Evolutionary conservation across 2,329 filamentous ascomycete species (phyloP), one percentile per base, ranked within the genome.

Genomic region (Alternaria sp.): DNA sequence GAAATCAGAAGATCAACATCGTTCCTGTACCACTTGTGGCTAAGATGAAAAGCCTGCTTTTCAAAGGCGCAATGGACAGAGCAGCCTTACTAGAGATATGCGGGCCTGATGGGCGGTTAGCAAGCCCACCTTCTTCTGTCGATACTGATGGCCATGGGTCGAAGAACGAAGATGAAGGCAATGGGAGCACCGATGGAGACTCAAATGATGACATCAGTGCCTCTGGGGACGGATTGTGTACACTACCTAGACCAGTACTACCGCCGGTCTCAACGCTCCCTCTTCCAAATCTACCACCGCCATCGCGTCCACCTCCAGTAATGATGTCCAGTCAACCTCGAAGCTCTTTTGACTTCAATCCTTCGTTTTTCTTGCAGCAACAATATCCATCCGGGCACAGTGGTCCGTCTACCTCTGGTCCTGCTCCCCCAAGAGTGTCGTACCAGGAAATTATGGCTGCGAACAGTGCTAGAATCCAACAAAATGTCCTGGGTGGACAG

Each of bases 1-100:
- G 41, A 3, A 44, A 59, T 5, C 51, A 64, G 8, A 61, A 16
- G n/a, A 64, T 74, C 48, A 66, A 58, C 6, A 28, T 59, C 8
- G 65, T 75, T 7, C 69, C 70, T 38, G 6, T 22, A 34, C 62
- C 67, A 9, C 34, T 75, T 7, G 51, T 66, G 9, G 66, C 65
- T 6, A 66, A 51, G 54, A 54, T 69, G 62, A 73, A 65, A 24
- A 70, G 69, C 12, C 65, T 54, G 36, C 41, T 69, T 4, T 74
- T 74, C 26, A 52, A 64, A 34, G 44, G 57, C 16, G 62, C 69
- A 4, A 58, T 24, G 14, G 63, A 59, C 8, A 60, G 30, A 53
- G 18, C 48, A 4, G 43, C 46, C 12, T 24, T 54, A 18, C 4
- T 44, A n/a, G 44, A 18, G 8, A 38, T 36, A 22, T 30, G 34